Evolutionary conservation across 192 early-diverging fungal species (phyloP), one percentile per base, ranked within the genome.

Genomic region (Coemansia sp.): DNA sequence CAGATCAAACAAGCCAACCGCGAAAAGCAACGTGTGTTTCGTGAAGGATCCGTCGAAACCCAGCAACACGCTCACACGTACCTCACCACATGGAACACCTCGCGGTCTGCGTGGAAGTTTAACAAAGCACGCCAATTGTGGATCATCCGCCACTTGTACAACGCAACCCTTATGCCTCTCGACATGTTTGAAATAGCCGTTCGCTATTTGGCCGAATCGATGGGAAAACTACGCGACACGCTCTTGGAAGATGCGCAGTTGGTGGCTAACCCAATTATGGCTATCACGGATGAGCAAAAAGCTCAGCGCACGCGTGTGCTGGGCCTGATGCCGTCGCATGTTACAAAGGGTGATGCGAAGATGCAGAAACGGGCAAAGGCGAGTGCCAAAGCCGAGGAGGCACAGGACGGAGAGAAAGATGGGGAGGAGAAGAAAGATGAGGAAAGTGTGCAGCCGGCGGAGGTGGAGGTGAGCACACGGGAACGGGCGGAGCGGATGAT

Each of bases 101-200:
- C 54, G n/a, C 65, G 57, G 5, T 42, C 8, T 0, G 11, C 56
- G 2, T 81, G 78, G 78, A 81, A 81, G 26, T 81, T 81, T 61
- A 74, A 67, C 62, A 75, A 74, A 46, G 69, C 72, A n/a, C 66
- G 60, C 52, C 72, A 81, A 36, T 61, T 71, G 26, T 81, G 78
- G 78, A 31, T 81, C 8, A 38, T 75, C 25, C 68, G 66, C 3
- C 72, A 81, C 54, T 34, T 81, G n/a, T 81, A 81, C 47, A 25
- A 60, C 11, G 71, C 69, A 21, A 37, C 60, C 14, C 62, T 54
- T 7, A 44, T 79, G 9, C 76, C 76, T 23, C 34, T 40, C 14
- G 49, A 60, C 10, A 14, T 65, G 6, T 79, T 79, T 49, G 60
- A 62, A 20, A 58, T 66, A 15, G 69, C 70, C 23, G 48, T 70